phyloP scores from a whole-genome alignment of 139 green algal species.

The Haematococcus lacustris region DNA sequence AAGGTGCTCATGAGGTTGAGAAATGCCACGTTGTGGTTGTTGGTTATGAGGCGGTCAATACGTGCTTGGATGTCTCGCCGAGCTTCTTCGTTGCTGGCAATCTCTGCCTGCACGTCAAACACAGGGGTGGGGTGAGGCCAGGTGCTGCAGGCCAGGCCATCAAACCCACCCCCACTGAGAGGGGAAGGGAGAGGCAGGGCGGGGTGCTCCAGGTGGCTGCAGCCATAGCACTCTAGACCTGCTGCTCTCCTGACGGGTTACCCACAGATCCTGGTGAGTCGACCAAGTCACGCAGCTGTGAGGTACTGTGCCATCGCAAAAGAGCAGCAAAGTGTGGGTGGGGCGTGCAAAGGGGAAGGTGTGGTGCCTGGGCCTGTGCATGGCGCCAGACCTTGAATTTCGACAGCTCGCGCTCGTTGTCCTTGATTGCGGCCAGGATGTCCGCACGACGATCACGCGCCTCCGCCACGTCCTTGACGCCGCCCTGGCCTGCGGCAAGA shows the following conservation, averaged over 20 bases:
- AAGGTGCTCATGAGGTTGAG: conserved; percentile 62
- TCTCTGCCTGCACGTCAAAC: conserved; percentile 28
- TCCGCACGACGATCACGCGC: conserved; percentile 22
- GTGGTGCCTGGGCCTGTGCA: no score
- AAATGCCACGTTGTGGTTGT: conserved; percentile 44
- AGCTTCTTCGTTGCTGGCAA: conserved; percentile 49
- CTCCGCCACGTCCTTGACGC: conserved; percentile 27
- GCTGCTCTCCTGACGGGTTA: no score
- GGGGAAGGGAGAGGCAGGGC: no score
- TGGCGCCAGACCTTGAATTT: conserved; percentile 16
- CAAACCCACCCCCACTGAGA: no score
- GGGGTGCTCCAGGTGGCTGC: no score
- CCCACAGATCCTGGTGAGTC: no score
- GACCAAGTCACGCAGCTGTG: no score
- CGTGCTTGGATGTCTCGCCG: conserved; percentile 44
- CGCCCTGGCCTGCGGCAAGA: conserved; percentile 20
- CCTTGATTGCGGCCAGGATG: conserved; percentile 15
- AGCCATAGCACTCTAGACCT: no score
- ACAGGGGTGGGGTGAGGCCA: neutral
- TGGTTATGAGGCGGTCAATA: conserved; percentile 48
- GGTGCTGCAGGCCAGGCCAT: no score
- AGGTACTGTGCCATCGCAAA: no score
- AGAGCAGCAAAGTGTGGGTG: no score
- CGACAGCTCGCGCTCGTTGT: conserved; percentile 22
- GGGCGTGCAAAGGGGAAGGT: no score